Base-by-base conservation (phyloP, 768 basidiomycete species). In the Hypholoma fasciculare region DNA sequence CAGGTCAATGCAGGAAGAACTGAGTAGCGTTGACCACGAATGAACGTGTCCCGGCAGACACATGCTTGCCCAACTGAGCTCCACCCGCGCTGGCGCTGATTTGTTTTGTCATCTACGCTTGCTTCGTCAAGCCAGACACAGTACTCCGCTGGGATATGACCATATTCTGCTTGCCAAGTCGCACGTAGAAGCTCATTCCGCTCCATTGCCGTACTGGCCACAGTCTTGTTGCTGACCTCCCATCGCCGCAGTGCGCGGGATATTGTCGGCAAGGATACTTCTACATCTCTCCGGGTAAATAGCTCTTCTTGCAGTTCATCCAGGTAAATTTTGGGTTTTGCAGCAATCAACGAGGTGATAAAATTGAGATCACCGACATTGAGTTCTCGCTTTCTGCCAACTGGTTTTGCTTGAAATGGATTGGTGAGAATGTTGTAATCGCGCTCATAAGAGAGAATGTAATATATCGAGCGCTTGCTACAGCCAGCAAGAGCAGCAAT, bases 1-100 rank as follows among this genome's bases (percentile, higher is more conserved):
- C 74, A 61, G 1, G 68, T 71, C 8, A 74, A 61, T 5, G 68
- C 68, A 6, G 74, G 74, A 12, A 77, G 65, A 43, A 72, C 61
- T 8, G 70, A 71, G 52, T 72, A 74, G 7, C 72, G 69, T 43
- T 64, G 42, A 9, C 73, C 72, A 16, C 63, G 60, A 6, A 69
- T 61, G 59, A 76, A 76, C 27, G 60, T 67, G 42, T 68, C 70
- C 11, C 53, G 49, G 14, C 66, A 57, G 7, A 61, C 54, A 8
- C 72, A 67, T 11, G 65, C 23, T 34, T 56, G 8, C 0, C 73
- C 73, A 13, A 46, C 44, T 4, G 53, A 36, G n/a, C 72, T 66
- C 62, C 71, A 67, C 3, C 63, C 74, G 34, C 53, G 60, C 14
- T 51, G 61, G 1, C 68, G 61, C 2, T 65, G 63, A 8, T 64